Conservation (phyloP, 2,329 filamentous ascomycete species). For the Raffaelea deltoideospora region DNA sequence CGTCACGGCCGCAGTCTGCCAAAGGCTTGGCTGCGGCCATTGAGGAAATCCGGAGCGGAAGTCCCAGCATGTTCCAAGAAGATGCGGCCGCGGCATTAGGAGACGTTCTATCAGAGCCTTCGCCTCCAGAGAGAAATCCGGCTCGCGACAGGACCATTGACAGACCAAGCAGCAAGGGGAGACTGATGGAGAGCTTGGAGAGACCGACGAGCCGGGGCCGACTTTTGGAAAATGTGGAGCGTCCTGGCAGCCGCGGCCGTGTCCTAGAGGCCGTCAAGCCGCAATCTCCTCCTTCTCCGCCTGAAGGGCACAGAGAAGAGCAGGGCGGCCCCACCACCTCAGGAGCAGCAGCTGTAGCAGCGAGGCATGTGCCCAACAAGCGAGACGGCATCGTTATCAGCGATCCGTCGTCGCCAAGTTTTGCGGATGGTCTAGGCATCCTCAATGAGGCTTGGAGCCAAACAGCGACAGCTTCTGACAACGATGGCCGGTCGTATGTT, state of each 20-base stretch:
- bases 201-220: slow-evolving; percentile 2
- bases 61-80: neutral
- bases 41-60: slow-evolving; percentile 8
- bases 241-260: slow-evolving; percentile 1
- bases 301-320: neutral
- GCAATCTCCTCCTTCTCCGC: too few relatives aligned
- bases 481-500: slow-evolving; percentile 13
- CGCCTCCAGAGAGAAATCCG: too few relatives aligned
- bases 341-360: neutral
- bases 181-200: neutral
- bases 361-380: neutral
- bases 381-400: neutral
- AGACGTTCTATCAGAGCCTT: too few relatives aligned
- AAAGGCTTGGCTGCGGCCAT: slow-evolving; percentile 15
- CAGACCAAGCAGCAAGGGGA: slow-evolving; percentile 3
- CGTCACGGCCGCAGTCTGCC: slow-evolving; percentile 25
- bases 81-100: too few relatives aligned
- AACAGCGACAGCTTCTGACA: slow-evolving; percentile 12
- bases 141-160: too few relatives aligned
- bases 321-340: too few relatives aligned
- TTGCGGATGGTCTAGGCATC: slow-evolving; percentile 2
- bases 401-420: too few relatives aligned
- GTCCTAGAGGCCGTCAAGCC: neutral
- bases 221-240: slow-evolving; percentile 2
- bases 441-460: slow-evolving; percentile 14